These are phyloP conservation scores for Dalbergia cochinchinensis DNA, from an alignment of 306 rosid genomes.

Conservation along the genomic window DNA sequence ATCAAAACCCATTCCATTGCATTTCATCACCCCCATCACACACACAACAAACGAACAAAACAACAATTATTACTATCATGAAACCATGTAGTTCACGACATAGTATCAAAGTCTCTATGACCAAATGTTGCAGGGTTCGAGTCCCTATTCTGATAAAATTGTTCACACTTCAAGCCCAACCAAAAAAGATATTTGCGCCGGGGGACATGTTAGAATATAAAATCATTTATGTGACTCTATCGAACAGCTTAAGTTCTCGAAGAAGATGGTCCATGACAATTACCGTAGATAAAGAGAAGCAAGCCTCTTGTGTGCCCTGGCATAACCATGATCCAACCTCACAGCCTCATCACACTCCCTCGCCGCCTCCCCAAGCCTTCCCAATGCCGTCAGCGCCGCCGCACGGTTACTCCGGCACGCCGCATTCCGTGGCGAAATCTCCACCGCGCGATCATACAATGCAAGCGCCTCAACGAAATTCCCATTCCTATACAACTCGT, in stretches of 20 bases:
- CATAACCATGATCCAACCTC: constrained; percentile 72
- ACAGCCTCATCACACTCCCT: constrained; percentile 91
- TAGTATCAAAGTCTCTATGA: no score
- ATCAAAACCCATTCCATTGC: constrained; percentile 7
- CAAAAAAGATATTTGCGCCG: no score
- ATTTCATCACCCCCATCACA: neutral
- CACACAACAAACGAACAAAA: neutral
- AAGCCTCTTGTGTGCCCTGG: constrained; percentile 86
- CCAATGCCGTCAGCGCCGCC: constrained; percentile 84
- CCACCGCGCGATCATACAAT: constrained; percentile 84
- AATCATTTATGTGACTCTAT: no score
- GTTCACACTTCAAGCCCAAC: no score
- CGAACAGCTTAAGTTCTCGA: no score
- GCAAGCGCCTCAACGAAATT: constrained; percentile 77
- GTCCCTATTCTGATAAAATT: no score
- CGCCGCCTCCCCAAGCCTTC: constrained; percentile 79
- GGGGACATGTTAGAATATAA: no score
- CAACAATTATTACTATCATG: no score
- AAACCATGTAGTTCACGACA: no score
- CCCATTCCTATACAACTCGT: constrained; percentile 72
- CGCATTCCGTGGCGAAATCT: constrained; percentile 70
- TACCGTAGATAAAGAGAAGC: constrained; percentile 88
- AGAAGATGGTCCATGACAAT: no score
- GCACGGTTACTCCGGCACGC: constrained; percentile 86
- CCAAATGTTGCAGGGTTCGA: no score